Evolutionary conservation across 2,329 filamentous ascomycete genomes (phyloP), one percentile per base, ranked within the genome.

Genomic region (Ophiostoma tasmaniense): DNA sequence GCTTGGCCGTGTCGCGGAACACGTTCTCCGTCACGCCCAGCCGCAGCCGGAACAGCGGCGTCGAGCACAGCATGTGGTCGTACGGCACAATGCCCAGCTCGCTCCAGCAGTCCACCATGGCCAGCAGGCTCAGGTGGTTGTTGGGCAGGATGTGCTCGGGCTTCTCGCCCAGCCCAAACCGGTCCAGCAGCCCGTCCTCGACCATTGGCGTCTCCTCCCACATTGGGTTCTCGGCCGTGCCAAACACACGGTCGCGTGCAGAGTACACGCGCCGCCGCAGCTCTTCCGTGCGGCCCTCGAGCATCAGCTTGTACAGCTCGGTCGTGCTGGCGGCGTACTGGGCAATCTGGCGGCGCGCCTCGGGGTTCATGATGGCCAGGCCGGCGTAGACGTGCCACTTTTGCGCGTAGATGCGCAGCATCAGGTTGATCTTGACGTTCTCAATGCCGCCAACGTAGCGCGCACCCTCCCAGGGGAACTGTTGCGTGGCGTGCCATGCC

Each of bases 321-420:
- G 95, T 98, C 25, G 97, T 94, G 61, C 90, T 93, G 75, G 90
- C 84, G 11, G 95, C 94, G 78, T 98, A 99, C 81, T 98, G 93
- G 69, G 90, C 87, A 75, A 99, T 98, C 80, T 99, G 95, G 78
- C 90, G 85, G 78, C 90, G 91, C 3, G 95, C 95, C 70, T 93
- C 90, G 0, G 95, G 95, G 78, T 99, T 99, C 70, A 99, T 85
- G 76, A 99, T 99, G 13, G 96, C 95, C 10, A 99, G 89, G 0
- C 95, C 95, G 25, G 95, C 95, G 78, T 99, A 99, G 70, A 99
- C 95, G 81, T 99, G 96, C 96, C 96, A 99, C 79, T 98, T 99
- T 79, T 97, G 96, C 71, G 90, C 89, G 81, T 98, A 99, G 80
- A 99, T 98, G 74, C 95, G 93, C 73, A 99, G 83, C 74, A 93